A percentile compares a stretch with the other conserved stretches of the same genome.
Evolutionary conservation across 306 rosid species (phyloP).

Genomic region (Ceratonia siliqua): DNA sequence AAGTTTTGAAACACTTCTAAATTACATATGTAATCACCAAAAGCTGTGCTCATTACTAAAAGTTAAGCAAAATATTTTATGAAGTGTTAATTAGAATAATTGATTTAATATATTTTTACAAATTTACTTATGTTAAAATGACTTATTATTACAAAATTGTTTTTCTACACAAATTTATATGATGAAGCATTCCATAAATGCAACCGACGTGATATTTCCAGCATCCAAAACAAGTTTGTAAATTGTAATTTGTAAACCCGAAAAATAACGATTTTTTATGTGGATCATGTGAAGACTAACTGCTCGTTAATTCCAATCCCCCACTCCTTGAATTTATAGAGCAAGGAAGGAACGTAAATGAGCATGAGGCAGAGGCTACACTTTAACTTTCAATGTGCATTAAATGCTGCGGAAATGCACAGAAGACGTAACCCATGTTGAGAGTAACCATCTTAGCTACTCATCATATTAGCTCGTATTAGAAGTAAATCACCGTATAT

Average conservation of each 20-base stretch:
- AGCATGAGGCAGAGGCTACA: conserved; percentile 22
- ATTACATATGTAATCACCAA: too few species aligned
- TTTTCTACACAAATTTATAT: background rate
- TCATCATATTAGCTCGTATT: background rate
- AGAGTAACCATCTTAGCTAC: conserved; percentile 1
- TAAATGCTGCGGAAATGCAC: conserved; percentile 21
- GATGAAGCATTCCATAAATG: conserved; percentile 36
- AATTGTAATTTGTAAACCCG: background rate
- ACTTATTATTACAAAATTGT: background rate
- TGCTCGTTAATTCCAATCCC: background rate
- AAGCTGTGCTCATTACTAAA: too few species aligned
- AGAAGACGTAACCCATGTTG: conserved; percentile 22
- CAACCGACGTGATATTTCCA: conserved; percentile 36
- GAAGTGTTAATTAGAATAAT: too few species aligned
- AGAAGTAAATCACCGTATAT: background rate
- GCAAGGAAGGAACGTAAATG: conserved; percentile 30
- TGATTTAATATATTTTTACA: background rate
- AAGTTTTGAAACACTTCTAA: too few species aligned
- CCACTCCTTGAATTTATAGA: conserved; percentile 22
- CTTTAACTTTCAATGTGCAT: conserved; percentile 24
- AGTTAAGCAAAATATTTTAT: too few species aligned
- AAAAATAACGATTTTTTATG: background rate
- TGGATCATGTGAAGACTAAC: background rate
- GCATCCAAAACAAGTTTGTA: conserved; percentile 21
- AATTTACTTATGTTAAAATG: background rate